These are phyloP conservation scores for Aureobasidium vineae DNA, from an alignment of 2,329 filamentous ascomycete species.

Conservation along the genomic window DNA sequence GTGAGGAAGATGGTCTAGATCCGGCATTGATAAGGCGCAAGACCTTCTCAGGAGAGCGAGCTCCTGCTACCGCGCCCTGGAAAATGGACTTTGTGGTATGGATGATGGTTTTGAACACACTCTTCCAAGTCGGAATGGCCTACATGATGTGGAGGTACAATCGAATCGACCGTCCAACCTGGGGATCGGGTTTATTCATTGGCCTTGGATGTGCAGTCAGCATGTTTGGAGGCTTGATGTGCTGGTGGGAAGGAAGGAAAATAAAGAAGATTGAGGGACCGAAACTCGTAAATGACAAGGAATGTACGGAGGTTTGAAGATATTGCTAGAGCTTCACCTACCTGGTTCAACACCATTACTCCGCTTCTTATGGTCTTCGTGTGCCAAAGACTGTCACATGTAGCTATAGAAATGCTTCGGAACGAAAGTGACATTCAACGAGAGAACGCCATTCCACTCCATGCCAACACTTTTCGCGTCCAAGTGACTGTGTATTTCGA, in stretches of 20 bases:
- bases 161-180: constrained; percentile 62
- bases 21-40: neutral
- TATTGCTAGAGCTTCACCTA: neutral
- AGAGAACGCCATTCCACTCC: too few species aligned
- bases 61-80: constrained; percentile 66
- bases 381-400: too few species aligned
- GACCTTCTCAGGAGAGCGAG: constrained; percentile 64
- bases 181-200: constrained; percentile 78
- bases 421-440: too few species aligned
- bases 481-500: too few species aligned
- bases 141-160: constrained; percentile 71
- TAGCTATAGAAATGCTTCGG: too few species aligned
- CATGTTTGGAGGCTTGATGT: constrained; percentile 65
- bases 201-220: constrained; percentile 69
- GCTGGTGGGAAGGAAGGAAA: constrained; percentile 66
- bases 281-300: constrained; percentile 6
- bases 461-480: too few species aligned
- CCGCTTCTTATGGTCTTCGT: neutral
- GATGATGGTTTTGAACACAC: constrained; percentile 75
- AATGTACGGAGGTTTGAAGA: neutral
- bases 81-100: constrained; percentile 78
- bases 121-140: constrained; percentile 70
- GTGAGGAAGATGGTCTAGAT: neutral
- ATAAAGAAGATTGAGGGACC: constrained; percentile 68
- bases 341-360: neutral